phyloP scores from a whole-genome alignment of 495 filamentous ascomycete species.

The Hypoxylon rickii region DNA sequence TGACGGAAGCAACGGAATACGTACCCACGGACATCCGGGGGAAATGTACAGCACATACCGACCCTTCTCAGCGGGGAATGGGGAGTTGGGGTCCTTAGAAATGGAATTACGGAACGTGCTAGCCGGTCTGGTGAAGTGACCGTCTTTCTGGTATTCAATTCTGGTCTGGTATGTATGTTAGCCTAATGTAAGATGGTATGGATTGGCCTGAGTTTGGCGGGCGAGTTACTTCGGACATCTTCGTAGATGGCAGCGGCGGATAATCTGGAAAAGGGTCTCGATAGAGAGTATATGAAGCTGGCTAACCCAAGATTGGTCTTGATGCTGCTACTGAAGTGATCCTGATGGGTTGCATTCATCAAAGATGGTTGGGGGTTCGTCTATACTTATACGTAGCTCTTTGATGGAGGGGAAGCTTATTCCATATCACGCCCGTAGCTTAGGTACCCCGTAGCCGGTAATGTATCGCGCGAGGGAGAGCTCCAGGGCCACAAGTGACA shows the following conservation, averaged over 20 bases:
- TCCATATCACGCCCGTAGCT: constrained; percentile 8
- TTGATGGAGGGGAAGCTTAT: constrained; percentile 11
- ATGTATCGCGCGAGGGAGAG: too few relatives aligned
- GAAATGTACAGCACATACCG: constrained; percentile 74
- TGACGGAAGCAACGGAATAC: too few relatives aligned
- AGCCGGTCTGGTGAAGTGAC: constrained; percentile 55
- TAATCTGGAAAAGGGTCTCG: too few relatives aligned
- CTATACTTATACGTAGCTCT: neutral
- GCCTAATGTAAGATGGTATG: constrained; percentile 9
- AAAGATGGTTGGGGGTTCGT: neutral
- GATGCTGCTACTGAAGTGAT: too few relatives aligned
- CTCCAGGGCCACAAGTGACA: too few relatives aligned
- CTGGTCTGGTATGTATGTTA: constrained; percentile 7
- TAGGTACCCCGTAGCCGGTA: neutral
- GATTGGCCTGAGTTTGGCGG: neutral
- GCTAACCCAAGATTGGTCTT: too few relatives aligned
- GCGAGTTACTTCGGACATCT: too few relatives aligned
- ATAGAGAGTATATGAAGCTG: too few relatives aligned
- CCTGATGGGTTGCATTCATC: too few relatives aligned
- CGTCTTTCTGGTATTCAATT: constrained; percentile 46
- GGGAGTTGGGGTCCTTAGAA: constrained; percentile 51
- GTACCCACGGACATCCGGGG: constrained; percentile 68
- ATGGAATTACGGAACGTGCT: constrained; percentile 56
- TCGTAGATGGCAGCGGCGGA: neutral
- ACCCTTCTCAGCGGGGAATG: constrained; percentile 67